Conservation (phyloP, 331 rosid genomes). For the Rhamnella rubrinervis region DNA sequence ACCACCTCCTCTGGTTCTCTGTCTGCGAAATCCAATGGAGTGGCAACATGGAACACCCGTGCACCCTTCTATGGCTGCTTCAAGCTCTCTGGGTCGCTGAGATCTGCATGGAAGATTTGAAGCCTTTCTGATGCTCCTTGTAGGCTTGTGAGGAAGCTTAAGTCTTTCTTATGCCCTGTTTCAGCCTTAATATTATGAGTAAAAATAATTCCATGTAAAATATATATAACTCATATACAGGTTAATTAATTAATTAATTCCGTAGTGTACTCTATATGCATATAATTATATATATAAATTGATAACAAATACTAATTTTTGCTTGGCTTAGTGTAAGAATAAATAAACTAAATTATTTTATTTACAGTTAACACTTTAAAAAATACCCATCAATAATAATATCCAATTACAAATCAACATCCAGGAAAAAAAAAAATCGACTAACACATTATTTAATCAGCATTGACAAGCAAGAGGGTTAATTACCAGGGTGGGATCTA, state of each 20-base stretch:
- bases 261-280: no score
- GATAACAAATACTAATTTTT: no score
- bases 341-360: no score
- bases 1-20: slow-evolving; percentile 40
- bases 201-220: no score
- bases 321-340: no score
- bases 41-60: slow-evolving; percentile 57
- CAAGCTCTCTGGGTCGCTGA: slow-evolving; percentile 54
- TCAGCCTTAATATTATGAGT: not conserved
- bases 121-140: slow-evolving; percentile 54
- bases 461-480: not conserved
- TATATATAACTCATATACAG: not conserved
- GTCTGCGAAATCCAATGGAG: slow-evolving; percentile 35
- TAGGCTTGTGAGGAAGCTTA: slow-evolving; percentile 51
- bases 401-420: no score
- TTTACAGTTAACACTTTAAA: no score
- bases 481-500: slow-evolving; percentile 40
- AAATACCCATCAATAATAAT: no score
- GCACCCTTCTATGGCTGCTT: slow-evolving; percentile 62
- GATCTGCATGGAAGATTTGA: slow-evolving; percentile 56
- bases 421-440: not conserved
- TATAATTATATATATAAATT: no score
- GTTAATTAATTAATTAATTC: no score
- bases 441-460: not conserved
- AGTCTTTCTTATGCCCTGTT: slow-evolving; percentile 39